Conservation (phyloP, 2,329 filamentous ascomycete species). For the Rugonectria rugulosa region DNA sequence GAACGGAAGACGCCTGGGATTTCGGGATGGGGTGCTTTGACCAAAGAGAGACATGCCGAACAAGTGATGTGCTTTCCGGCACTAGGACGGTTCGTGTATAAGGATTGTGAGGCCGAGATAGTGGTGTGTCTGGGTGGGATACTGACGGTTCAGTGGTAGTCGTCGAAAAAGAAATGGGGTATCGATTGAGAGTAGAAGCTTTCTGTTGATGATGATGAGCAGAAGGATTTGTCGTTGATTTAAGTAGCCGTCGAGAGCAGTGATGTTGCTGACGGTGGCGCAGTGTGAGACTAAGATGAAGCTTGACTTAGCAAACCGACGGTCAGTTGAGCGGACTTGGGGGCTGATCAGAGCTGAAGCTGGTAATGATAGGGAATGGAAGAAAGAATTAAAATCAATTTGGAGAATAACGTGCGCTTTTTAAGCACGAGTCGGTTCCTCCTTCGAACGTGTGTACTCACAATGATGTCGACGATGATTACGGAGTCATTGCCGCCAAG, state of each 20-base stretch:
- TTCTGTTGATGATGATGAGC: too few species aligned
- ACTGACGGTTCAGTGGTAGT: too few species aligned
- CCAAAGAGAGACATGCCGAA: background rate
- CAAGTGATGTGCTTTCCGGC: background rate
- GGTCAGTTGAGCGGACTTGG: constrained; percentile 1
- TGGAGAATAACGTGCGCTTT: background rate
- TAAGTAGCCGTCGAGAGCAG: too few species aligned
- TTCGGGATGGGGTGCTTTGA: background rate
- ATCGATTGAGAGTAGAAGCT: background rate
- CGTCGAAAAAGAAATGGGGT: background rate
- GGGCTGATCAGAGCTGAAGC: background rate
- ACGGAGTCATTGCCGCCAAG: background rate
- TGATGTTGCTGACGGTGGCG: constrained; percentile 21
- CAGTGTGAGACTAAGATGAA: background rate
- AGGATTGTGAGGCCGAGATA: too few species aligned
- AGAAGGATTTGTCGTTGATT: background rate
- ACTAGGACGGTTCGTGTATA: too few species aligned
- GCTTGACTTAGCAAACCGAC: constrained; percentile 3
- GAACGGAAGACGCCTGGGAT: background rate
- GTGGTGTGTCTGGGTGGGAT: too few species aligned
- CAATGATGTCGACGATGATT: background rate
- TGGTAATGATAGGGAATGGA: background rate
- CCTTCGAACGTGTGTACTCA: background rate
- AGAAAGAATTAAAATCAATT: background rate
- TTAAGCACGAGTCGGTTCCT: too few species aligned